Evolutionary conservation across 2,329 filamentous ascomycete species (phyloP), one percentile per base, ranked within the genome.

Genomic region (Moelleriella libera): DNA sequence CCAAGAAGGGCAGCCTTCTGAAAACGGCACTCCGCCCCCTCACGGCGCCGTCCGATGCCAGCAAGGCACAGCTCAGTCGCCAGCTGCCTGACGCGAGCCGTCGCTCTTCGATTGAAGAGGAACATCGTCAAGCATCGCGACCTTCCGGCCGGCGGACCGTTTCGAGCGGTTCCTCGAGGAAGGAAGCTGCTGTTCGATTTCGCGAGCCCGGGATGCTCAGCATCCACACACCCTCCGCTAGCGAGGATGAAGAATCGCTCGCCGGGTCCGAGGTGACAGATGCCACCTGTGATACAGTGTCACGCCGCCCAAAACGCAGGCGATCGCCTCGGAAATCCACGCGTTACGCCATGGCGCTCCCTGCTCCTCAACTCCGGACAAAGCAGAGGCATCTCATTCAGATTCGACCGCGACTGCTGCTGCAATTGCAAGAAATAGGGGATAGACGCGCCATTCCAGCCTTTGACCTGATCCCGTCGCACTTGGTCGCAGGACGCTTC

Each of bases 391-490:
- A 82, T 51, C 68, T 87, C 37, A 70, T 83, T 11, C 77, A 82
- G 55, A 70, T 84, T 31, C 76, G 83, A 12, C 83, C 84, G 9
- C 78, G 78, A 46, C 66, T 88, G 14, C 66, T 88, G 5, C 70
- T 89, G 5, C 85, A 90, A 60, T 67, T 89, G 12, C 85, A 88
- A 57, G 72, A 77, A 49, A 61, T 87, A n/a, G 64, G 71, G 41
- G 72, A 78, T 51, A 69, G 69, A 12, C 75, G 84, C 29, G 82
- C 83, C 0, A 71, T 72, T 46, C 85, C 85, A 1, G 75, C 78
- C 4, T 79, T 86, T 52, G 85, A 90, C 54, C 76, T 87, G n/a
- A 74, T 88, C 41, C 83, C 84, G 0, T 78, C 81, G 2, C 76
- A 75, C n/a, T 68, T 75, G 11, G 67, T 83, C 41, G 66, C 73